Evolutionary conservation across 2,329 filamentous ascomycete species (phyloP).

Genomic region (Sporothrix variecibatus): DNA sequence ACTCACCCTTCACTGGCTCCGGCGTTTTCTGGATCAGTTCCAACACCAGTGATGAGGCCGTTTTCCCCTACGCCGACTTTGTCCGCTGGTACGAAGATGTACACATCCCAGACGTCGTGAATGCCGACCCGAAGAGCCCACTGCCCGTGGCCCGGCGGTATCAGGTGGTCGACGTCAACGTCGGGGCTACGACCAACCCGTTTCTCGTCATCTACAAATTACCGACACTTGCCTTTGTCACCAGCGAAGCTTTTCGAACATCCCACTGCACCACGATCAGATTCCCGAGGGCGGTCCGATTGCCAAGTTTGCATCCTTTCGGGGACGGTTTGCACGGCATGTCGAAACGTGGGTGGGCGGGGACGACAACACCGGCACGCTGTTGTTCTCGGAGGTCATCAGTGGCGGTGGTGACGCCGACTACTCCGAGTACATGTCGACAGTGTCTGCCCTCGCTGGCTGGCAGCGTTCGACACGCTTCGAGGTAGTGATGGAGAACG

Average conservation of each 20-base stretch:
- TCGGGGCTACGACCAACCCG: background rate
- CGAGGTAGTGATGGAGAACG: conserved; percentile 20
- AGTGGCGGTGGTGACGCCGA: no score
- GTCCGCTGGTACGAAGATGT: conserved; percentile 32
- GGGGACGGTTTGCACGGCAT: conserved; percentile 22
- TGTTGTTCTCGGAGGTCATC: background rate
- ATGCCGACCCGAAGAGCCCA: conserved; percentile 23
- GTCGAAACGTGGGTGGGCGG: background rate
- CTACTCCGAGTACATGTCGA: background rate
- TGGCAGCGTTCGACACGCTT: conserved; percentile 31
- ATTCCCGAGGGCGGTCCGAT: conserved; percentile 31
- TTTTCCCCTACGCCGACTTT: conserved; percentile 26
- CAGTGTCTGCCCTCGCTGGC: conserved; percentile 18
- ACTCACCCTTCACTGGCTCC: background rate
- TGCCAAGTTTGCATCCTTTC: conserved; percentile 27
- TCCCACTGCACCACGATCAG: conserved; percentile 27
- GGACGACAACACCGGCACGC: background rate
- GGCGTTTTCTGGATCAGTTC: conserved; percentile 29
- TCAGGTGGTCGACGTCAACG: conserved; percentile 4
- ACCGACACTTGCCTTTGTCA: conserved; percentile 15
- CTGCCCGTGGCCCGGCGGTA: conserved; percentile 31
- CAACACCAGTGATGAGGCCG: conserved; percentile 17
- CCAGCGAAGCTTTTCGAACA: conserved; percentile 25
- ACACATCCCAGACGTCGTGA: conserved; percentile 33
- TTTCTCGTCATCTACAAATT: conserved; percentile 31